These are phyloP conservation scores for Hygrocybe punicea DNA, from an alignment of 768 basidiomycete genomes.

Conservation along the genomic window DNA sequence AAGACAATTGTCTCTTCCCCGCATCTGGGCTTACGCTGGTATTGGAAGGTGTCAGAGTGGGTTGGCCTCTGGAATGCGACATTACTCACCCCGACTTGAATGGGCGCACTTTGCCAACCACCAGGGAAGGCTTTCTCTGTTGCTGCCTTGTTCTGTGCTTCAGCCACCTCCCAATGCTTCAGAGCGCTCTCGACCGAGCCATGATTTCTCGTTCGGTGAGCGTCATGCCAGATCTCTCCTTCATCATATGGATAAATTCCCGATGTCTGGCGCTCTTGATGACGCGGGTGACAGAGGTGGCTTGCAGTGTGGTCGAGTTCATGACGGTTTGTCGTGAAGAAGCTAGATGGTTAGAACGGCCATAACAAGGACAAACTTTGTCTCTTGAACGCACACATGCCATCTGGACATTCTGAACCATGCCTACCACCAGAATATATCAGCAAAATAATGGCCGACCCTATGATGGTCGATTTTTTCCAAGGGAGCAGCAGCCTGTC, in stretches of 20 bases:
- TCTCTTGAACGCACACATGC: too few relatives aligned
- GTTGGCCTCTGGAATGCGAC: conserved; percentile 1
- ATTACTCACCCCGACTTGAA: conserved; percentile 12
- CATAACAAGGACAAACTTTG: too few relatives aligned
- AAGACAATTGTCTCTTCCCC: conserved; percentile 14
- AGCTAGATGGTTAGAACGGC: too few relatives aligned
- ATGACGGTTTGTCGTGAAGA: too few relatives aligned
- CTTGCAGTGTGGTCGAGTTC: conserved; percentile 3
- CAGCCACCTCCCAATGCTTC: conserved; percentile 6
- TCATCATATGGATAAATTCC: conserved; percentile 8
- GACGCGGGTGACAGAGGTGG: conserved; percentile 3
- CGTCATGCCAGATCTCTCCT: conserved; percentile 7
- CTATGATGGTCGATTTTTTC: too few relatives aligned
- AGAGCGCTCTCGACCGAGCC: conserved; percentile 9
- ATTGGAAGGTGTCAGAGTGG: background rate
- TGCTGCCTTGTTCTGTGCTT: conserved; percentile 10
- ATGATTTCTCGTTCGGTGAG: conserved; percentile 12
- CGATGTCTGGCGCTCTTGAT: conserved; percentile 6
- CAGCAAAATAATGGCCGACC: too few relatives aligned
- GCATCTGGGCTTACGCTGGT: conserved; percentile 10
- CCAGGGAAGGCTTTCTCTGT: conserved; percentile 7
- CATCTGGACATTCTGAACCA: too few relatives aligned
- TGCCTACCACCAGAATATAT: too few relatives aligned
- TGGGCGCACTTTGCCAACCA: conserved; percentile 5
- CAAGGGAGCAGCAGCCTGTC: too few relatives aligned